Base-by-base conservation (phyloP, 192 early-diverging fungal genomes). In the Globomyces pollinis-pini region DNA sequence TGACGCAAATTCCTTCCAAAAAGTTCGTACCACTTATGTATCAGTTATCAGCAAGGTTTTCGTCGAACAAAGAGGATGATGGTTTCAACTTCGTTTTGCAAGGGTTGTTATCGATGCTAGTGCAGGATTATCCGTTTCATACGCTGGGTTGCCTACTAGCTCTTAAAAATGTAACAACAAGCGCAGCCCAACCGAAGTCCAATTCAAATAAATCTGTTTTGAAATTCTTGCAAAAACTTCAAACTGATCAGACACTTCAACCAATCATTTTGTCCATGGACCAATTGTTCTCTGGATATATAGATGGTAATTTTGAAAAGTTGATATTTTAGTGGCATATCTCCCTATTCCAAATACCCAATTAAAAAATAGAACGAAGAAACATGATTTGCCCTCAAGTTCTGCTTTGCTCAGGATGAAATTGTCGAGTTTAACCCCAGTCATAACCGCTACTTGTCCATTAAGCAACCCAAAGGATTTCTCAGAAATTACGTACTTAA, bases 111-210 rank as follows among this genome's bases (percentile, higher is more conserved):
- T 21, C n/a, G 11, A 20, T 28, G 13, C 60, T 79, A 15, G 61
- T 66, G 12, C 41, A 15, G 3, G 70, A 70, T 36, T 70, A 75
- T 65, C 77, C 77, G 3, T 62, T 68, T 43, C 77, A 79, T 44
- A 59, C 50, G 11, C 31, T 79, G 20, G 63, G 66, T 45, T 73
- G 77, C 33, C 61, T 79, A 30, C 65, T 79, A 42, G 77, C 77
- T 1, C 42, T 79, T 8, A 73, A 74, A 31, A 79, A 79, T 59
- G 71, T 67, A 2, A 50, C 26, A 0, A 57, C 64, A 23, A 50
- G 49, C 11, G 28, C 44, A 15, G 35, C 43, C 11, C 11, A 52
- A 5, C 23, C 58, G 11, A 21, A 45, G 8, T 1, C 50, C 11
- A 29, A 23, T 28, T 26, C 16, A 9, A 23, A 31, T 45, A 24